Evolutionary conservation across 768 basidiomycete genomes (phyloP).

Genomic region (Saitozyma sp.): DNA sequence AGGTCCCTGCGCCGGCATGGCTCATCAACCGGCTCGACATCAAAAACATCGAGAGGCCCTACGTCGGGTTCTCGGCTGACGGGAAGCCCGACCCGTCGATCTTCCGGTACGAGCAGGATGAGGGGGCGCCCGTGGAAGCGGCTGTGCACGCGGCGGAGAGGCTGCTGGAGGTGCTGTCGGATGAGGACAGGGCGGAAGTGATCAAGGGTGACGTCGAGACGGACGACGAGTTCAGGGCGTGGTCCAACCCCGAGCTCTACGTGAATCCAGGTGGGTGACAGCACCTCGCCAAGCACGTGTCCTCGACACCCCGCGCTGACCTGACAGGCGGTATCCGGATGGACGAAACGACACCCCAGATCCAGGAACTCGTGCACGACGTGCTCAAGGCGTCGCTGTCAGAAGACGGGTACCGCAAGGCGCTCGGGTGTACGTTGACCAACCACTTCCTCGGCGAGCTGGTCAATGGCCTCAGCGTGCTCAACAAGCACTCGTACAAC

Average conservation of each 20-base stretch:
- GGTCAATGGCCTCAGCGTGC: conserved; percentile 33
- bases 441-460: conserved; percentile 47
- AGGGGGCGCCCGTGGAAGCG: conserved; percentile 36
- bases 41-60: conserved; percentile 31
- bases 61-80: conserved; percentile 36
- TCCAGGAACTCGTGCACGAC: conserved; percentile 30
- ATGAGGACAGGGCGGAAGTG: conserved; percentile 21
- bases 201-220: conserved; percentile 24
- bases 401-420: conserved; percentile 39
- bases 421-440: conserved; percentile 35
- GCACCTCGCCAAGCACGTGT: background rate
- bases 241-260: conserved; percentile 44
- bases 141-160: conserved; percentile 25
- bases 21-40: conserved; percentile 32
- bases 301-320: background rate
- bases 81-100: conserved; percentile 27
- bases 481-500: conserved; percentile 46
- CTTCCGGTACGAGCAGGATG: conserved; percentile 32
- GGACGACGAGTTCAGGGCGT: conserved; percentile 27
- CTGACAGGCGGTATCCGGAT: conserved; percentile 37
- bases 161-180: conserved; percentile 20
- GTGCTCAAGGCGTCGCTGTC: conserved; percentile 37
- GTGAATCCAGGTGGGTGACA: conserved; percentile 29
- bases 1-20: conserved; percentile 37
- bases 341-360: conserved; percentile 30